These are phyloP conservation scores for Ricinus communis DNA, from an alignment of 345 rosid species.

Conservation along the genomic window DNA sequence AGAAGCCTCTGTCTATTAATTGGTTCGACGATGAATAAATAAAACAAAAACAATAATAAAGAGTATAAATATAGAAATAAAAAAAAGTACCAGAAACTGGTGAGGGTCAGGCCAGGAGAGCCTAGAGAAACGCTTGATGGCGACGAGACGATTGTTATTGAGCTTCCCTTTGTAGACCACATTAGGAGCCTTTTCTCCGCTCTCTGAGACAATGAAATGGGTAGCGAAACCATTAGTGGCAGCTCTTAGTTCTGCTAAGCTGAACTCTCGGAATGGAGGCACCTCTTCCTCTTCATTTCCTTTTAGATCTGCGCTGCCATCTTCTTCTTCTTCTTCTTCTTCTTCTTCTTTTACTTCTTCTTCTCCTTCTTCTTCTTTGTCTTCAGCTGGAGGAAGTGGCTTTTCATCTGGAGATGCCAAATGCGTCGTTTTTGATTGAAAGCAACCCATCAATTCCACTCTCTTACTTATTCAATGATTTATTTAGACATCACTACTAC, in stretches of 20 bases:
- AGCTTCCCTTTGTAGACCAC: constrained; percentile 85
- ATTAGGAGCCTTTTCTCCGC: constrained; percentile 97
- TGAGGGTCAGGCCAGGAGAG: constrained; percentile 97
- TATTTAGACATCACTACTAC: no score
- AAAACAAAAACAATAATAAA: not conserved
- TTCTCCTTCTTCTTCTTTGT: constrained; percentile 43
- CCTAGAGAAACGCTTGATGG: constrained; percentile 84
- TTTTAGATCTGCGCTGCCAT: no score
- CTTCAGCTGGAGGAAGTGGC: constrained; percentile 46
- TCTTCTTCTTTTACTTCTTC: no score
- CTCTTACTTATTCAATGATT: no score
- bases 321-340: no score
- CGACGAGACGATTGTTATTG: constrained; percentile 62
- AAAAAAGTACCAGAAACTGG: constrained; percentile 64
- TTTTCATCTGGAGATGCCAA: constrained; percentile 68
- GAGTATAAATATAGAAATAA: not conserved
- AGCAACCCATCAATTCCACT: constrained; percentile 70
- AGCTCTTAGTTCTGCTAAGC: constrained; percentile 61
- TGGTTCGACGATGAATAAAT: no score
- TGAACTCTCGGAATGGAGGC: constrained; percentile 68
- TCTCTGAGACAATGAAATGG: constrained; percentile 80
- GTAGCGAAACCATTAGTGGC: constrained; percentile 82
- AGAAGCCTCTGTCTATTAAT: constrained; percentile 68
- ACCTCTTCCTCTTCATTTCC: constrained; percentile 44
- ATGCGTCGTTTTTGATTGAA: constrained; percentile 80